Base-by-base conservation (phyloP, 768 basidiomycete species). In the Pulveroboletus sp. region DNA sequence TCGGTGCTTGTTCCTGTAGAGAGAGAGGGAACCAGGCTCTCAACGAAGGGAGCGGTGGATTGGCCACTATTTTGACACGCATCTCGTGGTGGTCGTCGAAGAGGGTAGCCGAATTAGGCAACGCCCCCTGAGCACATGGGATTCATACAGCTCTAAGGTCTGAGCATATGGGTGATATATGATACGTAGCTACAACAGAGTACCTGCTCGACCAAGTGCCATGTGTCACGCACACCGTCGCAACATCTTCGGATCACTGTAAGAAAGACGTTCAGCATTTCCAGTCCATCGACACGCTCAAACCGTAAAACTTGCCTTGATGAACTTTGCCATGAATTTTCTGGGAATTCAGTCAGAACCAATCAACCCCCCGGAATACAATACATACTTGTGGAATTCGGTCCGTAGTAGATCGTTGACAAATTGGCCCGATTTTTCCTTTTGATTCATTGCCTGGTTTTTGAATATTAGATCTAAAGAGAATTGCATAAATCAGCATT, bases 391-490 rank as follows among this genome's bases (percentile, higher is more conserved):
- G 74, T 94, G 92, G 65, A 94, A 95, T 63, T 93, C 89, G 44
- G 93, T 94, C 65, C 95, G 79, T 52, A 98, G 70, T 43, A 97
- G 75, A 69, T 98, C 96, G 64, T 99, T 98, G 54, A 98, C 93
- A 63, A 98, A 98, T 49, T 88, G 85, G 12, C 85, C 84, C 3
- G 74, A 69, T 63, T 83, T 84, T 46, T 83, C 78, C 29, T 73
- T 77, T 40, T 76, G 65, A 27, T 76, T 80, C 70, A 84, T 83
- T 1, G 96, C 91, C 69, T 99, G 96, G 67, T 98, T 97, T 74
- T 97, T 98, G 82, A 98, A 98, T 62, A 98, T 93, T 46, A 96
- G 75, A 68, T 99, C 93, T 93, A 60, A 27, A 63, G n/a, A 55
- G 4, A 2, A 9, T 3, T 16, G 10, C 5, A 27, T 3, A 19